Evolutionary conservation across 768 basidiomycete species (phyloP), one percentile per base, ranked within the genome.

Genomic region (Lyophyllum semitale): DNA sequence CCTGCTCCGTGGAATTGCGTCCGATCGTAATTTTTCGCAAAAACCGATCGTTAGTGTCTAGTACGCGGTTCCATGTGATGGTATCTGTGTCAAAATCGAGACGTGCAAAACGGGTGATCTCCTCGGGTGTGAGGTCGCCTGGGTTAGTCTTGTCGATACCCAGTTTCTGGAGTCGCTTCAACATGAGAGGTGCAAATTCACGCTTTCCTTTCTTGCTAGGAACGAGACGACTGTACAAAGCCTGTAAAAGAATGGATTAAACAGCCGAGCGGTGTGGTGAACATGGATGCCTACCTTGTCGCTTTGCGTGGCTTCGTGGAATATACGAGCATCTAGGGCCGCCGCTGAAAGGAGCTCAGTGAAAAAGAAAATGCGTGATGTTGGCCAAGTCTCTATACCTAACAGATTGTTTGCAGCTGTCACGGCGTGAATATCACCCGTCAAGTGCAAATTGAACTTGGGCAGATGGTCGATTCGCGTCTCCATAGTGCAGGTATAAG

Each of bases 11-110:
- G 8, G 88, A 62, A 53, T 88, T 89, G 60, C 91, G 91, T n/a
- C 96, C 96, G 51, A 98, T 80, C 30, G 91, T 93, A 66, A 98
- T 88, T 73, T 90, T 93, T 54, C 96, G 91, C 60, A 99, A 77
- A 83, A 95, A 98, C 51, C 96, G 87, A 70, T 99, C 96, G 71
- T 99, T 98, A 60, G 90, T 92, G 69, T 99, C 96, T 51, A 98
- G 68, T 20, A 99, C 96, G 43, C 96, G 94, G 71, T 97, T 93
- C 95, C 96, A 98, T 49, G 95, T 98, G 61, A 99, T 93, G 22
- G 94, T 96, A 35, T 84, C 81, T 2, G 87, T 77, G 70, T 98
- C 94, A 49, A 99, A 82, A 63, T 98, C 95, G 15, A 99, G 83
- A 45, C 97, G 86, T 25, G 92, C 93, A 65, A 98, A 99, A 54